Percentiles rank a stretch among this genome's conserved stretches.
Evolutionary conservation across 1,139 yeast genomes (phyloP).

Genomic region (Saccharomyces hybrid): DNA sequence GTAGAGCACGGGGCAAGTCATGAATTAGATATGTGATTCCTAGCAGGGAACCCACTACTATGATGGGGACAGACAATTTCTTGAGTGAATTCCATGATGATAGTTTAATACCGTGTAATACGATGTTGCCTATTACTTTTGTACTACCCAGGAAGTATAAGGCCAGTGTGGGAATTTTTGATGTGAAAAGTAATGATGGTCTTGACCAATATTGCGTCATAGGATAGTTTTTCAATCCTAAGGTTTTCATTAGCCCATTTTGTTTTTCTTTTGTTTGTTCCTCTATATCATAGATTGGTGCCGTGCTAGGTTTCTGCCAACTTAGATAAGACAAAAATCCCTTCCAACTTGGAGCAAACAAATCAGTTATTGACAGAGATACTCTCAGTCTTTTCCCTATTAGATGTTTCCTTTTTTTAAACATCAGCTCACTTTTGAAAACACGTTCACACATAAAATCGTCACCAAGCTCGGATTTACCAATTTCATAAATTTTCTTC

Average conservation of each 20-base stretch:
- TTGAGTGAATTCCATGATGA: conserved; percentile 31
- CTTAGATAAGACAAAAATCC: conserved; percentile 37
- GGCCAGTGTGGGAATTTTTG: conserved; percentile 30
- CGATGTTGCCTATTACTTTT: conserved; percentile 25
- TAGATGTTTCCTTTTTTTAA: conserved; percentile 61
- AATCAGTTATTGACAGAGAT: conserved; percentile 56
- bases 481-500: conserved; percentile 53
- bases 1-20: conserved; percentile 86
- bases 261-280: neutral
- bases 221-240: conserved; percentile 23
- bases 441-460: conserved; percentile 55
- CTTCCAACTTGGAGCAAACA: conserved; percentile 67
- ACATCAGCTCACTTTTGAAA: conserved; percentile 78
- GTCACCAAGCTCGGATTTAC: conserved; percentile 49
- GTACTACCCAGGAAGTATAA: conserved; percentile 33
- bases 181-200: conserved; percentile 30
- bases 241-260: neutral
- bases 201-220: conserved; percentile 24
- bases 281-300: conserved; percentile 3
- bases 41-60: conserved; percentile 47
- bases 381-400: conserved; percentile 52
- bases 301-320: conserved; percentile 21
- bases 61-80: conserved; percentile 32
- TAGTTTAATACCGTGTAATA: conserved; percentile 31
- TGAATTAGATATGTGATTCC: conserved; percentile 58